Conservation (phyloP, 179 eudicot species). For the Spinacia oleracea region DNA sequence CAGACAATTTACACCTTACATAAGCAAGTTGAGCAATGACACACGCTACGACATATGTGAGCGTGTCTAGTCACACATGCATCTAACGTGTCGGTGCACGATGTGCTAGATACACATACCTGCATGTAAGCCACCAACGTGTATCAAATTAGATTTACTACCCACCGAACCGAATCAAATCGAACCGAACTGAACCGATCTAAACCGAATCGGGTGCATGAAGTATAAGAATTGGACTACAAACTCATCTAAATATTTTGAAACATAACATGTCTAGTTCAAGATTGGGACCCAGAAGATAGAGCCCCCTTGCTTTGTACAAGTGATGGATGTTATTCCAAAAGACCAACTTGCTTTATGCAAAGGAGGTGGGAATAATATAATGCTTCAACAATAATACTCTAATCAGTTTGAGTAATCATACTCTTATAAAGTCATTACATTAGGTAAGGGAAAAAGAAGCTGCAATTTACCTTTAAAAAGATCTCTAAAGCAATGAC, state of each 20-base stretch:
- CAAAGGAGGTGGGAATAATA: slow-evolving; percentile 19
- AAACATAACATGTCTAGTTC: neutral
- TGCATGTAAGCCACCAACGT: too few relatives aligned
- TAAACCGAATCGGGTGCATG: neutral
- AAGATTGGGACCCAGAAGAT: slow-evolving; percentile 9
- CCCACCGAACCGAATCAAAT: too few relatives aligned
- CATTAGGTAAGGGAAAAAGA: slow-evolving; percentile 30
- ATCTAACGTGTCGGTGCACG: neutral
- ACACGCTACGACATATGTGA: neutral
- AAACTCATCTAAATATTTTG: neutral
- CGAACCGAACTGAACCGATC: too few relatives aligned
- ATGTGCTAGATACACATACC: neutral
- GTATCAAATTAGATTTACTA: neutral
- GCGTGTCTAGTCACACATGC: neutral
- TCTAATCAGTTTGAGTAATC: neutral
- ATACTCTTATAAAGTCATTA: slow-evolving; percentile 31
- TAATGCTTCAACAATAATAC: slow-evolving; percentile 7
- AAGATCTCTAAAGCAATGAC: slow-evolving; percentile 9
- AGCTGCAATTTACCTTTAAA: neutral
- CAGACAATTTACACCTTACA: neutral
- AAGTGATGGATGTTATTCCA: slow-evolving; percentile 10
- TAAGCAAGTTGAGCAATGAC: neutral
- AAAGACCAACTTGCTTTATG: slow-evolving; percentile 20
- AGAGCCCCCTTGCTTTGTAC: slow-evolving; percentile 4
- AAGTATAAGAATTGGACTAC: neutral